phyloP scores from a whole-genome alignment of 2,329 filamentous ascomycete species.

The Colletotrichum shisoi region DNA sequence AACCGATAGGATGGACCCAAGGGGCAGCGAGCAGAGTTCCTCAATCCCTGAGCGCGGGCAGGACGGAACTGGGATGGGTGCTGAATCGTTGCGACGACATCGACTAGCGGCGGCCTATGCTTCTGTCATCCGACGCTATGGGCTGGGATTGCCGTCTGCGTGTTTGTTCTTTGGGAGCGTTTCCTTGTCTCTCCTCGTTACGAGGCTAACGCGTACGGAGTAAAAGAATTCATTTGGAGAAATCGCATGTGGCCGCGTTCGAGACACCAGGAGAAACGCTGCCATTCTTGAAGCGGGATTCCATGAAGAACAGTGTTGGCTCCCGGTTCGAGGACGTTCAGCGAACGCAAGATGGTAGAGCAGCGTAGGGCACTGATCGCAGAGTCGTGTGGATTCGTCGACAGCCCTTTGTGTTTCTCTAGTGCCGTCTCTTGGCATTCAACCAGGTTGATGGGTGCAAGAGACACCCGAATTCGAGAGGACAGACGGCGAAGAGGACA shows the following conservation, averaged over 20 bases:
- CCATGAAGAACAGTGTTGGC: not conserved
- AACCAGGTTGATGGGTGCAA: not conserved
- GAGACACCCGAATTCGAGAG: not conserved
- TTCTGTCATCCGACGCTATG: conserved; percentile 25
- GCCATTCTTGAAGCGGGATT: not conserved
- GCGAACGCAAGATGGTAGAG: not conserved
- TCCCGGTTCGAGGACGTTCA: too few relatives aligned
- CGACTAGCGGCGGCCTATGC: conserved; percentile 29
- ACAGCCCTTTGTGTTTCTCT: not conserved
- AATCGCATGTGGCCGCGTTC: not conserved
- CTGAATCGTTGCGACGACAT: conserved; percentile 30
- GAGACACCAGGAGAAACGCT: not conserved
- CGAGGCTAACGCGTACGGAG: conserved; percentile 13
- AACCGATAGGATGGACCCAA: conserved; percentile 10
- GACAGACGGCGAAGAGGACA: not conserved
- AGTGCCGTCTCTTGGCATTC: not conserved
- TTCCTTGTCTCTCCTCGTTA: conserved; percentile 16
- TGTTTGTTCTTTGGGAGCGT: not conserved
- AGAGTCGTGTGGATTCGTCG: conserved; percentile 12
- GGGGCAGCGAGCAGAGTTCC: conserved; percentile 1
- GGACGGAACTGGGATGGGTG: conserved; percentile 25
- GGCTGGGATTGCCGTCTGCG: conserved; percentile 20
- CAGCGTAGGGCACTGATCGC: not conserved
- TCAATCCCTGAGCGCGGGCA: not conserved
- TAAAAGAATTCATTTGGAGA: not conserved